Conservation (phyloP, 371 early-diverging fungal species). For the Phascolomyces articulosus region DNA sequence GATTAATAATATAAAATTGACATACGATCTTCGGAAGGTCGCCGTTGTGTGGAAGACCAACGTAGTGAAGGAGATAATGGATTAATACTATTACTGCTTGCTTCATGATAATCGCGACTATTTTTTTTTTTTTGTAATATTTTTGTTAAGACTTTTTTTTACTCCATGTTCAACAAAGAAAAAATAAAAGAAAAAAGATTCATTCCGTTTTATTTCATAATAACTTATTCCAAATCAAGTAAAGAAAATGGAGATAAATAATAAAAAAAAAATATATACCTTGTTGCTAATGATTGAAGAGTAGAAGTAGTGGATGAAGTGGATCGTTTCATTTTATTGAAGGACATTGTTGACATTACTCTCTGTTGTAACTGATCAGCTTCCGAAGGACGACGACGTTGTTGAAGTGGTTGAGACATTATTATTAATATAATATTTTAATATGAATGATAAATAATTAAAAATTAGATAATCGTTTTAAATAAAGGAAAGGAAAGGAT, state of each 20-base stretch:
- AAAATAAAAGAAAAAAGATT: too few species aligned
- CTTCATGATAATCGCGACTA: not conserved
- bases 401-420: not conserved
- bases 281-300: not conserved
- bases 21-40: conserved; percentile 2
- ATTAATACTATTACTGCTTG: not conserved
- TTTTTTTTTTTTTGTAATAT: too few species aligned
- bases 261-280: not conserved
- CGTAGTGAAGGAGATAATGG: not conserved
- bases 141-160: too few species aligned
- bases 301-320: not conserved
- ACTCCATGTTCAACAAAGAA: too few species aligned
- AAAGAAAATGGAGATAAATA: not conserved
- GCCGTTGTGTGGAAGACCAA: not conserved
- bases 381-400: not conserved
- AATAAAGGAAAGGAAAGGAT: conserved; percentile 1
- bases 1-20: not conserved
- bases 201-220: not conserved
- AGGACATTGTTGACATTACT: not conserved
- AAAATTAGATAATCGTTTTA: not conserved
- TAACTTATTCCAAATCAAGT: not conserved
- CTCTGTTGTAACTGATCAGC: not conserved
- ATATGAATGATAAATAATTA: too few species aligned
- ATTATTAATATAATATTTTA: too few species aligned
- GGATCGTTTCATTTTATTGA: not conserved